Conservation (phyloP, 768 basidiomycete genomes). For the Amanita rubescens region DNA sequence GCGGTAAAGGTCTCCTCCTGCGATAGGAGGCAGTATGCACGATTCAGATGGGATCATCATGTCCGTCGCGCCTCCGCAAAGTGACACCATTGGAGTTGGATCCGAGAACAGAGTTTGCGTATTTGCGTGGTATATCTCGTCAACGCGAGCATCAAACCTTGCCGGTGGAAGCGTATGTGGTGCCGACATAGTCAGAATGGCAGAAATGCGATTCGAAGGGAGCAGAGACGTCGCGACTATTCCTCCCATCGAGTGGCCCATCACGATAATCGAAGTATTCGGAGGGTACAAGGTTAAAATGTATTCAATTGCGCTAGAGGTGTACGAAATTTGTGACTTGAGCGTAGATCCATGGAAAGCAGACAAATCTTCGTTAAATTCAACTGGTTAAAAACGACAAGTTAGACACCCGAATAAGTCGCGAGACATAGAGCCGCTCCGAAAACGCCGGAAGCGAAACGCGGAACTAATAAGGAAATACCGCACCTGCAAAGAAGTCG, state of each 20-base stretch:
- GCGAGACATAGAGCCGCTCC: too few relatives aligned
- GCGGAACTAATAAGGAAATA: background rate
- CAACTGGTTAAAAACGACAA: conserved; percentile 45
- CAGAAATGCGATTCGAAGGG: conserved; percentile 56
- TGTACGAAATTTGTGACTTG: conserved; percentile 72
- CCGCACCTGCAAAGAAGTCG: conserved; percentile 82
- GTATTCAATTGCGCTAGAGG: conserved; percentile 61
- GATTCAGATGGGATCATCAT: conserved; percentile 89
- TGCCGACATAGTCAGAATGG: conserved; percentile 93
- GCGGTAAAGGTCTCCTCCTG: conserved; percentile 34
- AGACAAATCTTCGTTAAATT: conserved; percentile 96
- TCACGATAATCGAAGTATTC: conserved; percentile 57
- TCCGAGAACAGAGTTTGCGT: conserved; percentile 30
- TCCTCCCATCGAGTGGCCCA: conserved; percentile 99
- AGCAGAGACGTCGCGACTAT: conserved; percentile 80
- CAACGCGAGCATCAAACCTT: conserved; percentile 76
- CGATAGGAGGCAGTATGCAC: conserved; percentile 49
- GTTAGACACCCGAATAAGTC: background rate
- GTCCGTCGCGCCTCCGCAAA: conserved; percentile 91
- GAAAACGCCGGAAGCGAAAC: background rate
- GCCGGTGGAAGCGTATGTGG: conserved; percentile 87
- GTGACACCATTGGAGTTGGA: conserved; percentile 66
- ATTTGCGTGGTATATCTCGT: conserved; percentile 57
- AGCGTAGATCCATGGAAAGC: conserved; percentile 92
- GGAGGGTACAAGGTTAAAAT: conserved; percentile 72